Evolutionary conservation across 108 stramenopile species (phyloP), one percentile per base, ranked within the genome.

Genomic region (Nitzschia sp.): DNA sequence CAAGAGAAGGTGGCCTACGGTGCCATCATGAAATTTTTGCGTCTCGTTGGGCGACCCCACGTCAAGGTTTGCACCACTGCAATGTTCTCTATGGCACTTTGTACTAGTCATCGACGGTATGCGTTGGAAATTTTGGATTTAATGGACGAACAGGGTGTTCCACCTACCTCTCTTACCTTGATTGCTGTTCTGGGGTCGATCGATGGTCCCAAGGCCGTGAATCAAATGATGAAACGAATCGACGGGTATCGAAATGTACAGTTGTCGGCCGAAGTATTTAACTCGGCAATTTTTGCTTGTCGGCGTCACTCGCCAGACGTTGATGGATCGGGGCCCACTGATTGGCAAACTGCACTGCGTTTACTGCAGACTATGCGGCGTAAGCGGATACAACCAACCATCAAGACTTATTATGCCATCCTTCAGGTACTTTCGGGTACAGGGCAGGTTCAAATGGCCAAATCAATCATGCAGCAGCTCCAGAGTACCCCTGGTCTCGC

Each of bases 281-380:
- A 83, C 36, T 71, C 78, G 27, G 78, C 78, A 8, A 78, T 83
- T 35, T 63, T 59, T 34, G 82, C 82, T 32, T 78, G 77, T 71
- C 48, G 63, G 18, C 55, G 66, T 15, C 13, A 19, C 13, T 19
- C 21, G 25, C 34, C 36, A 9, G 5, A 1, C 6, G 31, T 28
- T 23, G 26, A 33, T 47, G 34, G 18, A 24, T 21, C 49, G 13
- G 15, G 15, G 8, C 21, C 13, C 21, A 53, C 30, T 32, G 82
- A 71, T 23, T 91, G 83, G 83, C 81, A 87, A 66, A 71, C 55
- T 18, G 85, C 83, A 1, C 51, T 85, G 3, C 57, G 78, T 13
- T 35, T 86, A 19, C 60, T 82, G 53, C 72, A 78, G 13, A 46
- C 67, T 23, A 88, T 91, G 81, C 74, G 64, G 64, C 58, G 70